These are phyloP conservation scores for Alternaria arbusti DNA, from an alignment of 2,329 filamentous ascomycete genomes.

Conservation along the genomic window DNA sequence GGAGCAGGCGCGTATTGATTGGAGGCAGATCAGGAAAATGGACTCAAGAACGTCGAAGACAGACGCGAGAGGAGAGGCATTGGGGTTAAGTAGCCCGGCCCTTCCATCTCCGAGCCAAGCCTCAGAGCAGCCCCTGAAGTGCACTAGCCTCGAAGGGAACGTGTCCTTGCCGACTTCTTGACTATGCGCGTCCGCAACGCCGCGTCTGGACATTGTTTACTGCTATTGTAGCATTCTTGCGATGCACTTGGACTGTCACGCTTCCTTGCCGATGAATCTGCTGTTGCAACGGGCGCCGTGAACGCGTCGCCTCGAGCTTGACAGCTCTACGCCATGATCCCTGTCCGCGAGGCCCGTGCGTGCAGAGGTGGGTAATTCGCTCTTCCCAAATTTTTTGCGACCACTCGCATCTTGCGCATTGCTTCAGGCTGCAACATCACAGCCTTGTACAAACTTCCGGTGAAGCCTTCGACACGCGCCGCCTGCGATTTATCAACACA, in stretches of 20 bases:
- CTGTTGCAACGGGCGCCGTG: background rate
- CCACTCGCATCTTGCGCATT: conserved; percentile 25
- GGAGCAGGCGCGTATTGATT: conserved; percentile 43
- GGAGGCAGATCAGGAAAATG: conserved; percentile 42
- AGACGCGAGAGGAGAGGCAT: conserved; percentile 25
- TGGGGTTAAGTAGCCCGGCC: conserved; percentile 27
- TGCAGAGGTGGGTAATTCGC: conserved; percentile 15
- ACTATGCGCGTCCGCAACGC: conserved; percentile 8
- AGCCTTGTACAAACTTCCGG: conserved; percentile 7
- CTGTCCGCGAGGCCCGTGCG: conserved; percentile 12
- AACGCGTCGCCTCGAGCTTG: conserved; percentile 1
- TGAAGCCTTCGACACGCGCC: background rate
- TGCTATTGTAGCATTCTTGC: background rate
- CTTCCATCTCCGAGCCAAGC: conserved; percentile 29
- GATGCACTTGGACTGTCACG: background rate
- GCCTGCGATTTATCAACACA: background rate
- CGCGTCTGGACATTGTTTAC: background rate
- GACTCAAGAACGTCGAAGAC: conserved; percentile 23
- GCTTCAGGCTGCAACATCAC: conserved; percentile 30
- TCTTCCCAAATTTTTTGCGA: conserved; percentile 26
- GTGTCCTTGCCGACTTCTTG: conserved; percentile 18
- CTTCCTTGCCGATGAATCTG: background rate
- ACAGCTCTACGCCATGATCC: conserved; percentile 13
- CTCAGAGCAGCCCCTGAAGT: conserved; percentile 36
- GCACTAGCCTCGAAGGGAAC: conserved; percentile 25